A percentile compares a stretch with the other conserved stretches of the same genome.
phyloP scores from a whole-genome alignment of 495 filamentous ascomycete species.

The Staphylotrichum longicolle region DNA sequence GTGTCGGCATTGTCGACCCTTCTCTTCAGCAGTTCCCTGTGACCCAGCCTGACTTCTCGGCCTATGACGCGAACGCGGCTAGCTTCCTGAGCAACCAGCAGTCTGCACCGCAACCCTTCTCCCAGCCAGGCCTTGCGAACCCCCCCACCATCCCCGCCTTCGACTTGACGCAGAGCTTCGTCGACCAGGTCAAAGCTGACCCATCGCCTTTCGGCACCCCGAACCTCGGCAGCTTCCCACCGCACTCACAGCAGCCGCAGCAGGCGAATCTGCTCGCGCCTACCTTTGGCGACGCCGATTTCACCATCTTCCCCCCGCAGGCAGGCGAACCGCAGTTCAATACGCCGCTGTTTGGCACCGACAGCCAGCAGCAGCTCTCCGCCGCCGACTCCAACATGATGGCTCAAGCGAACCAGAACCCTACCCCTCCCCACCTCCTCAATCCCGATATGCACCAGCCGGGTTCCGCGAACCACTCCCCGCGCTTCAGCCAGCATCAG shows the following conservation, averaged over 20 bases:
- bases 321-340: constrained; percentile 46
- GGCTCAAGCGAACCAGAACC: constrained; percentile 57
- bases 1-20: constrained; percentile 45
- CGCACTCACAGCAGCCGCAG: constrained; percentile 25
- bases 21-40: constrained; percentile 38
- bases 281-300: constrained; percentile 51
- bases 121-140: constrained; percentile 37
- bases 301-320: constrained; percentile 50
- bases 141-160: constrained; percentile 34
- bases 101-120: constrained; percentile 38
- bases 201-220: constrained; percentile 33
- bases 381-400: constrained; percentile 63
- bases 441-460: constrained; percentile 57
- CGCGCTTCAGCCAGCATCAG: constrained; percentile 56
- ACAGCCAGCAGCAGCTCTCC: constrained; percentile 56
- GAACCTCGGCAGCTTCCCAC: constrained; percentile 25
- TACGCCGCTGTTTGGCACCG: constrained; percentile 48
- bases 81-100: constrained; percentile 44
- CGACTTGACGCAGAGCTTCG: constrained; percentile 42
- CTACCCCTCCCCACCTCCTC: constrained; percentile 69
- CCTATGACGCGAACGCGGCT: constrained; percentile 35
- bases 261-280: constrained; percentile 37
- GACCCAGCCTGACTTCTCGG: constrained; percentile 37
- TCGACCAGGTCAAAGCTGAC: constrained; percentile 38
- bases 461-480: constrained; percentile 56